A percentile compares a stretch with the other conserved stretches of the same genome.
phyloP scores from a whole-genome alignment of 1,284 basidiomycete species.

The Naganishia cerealis region DNA sequence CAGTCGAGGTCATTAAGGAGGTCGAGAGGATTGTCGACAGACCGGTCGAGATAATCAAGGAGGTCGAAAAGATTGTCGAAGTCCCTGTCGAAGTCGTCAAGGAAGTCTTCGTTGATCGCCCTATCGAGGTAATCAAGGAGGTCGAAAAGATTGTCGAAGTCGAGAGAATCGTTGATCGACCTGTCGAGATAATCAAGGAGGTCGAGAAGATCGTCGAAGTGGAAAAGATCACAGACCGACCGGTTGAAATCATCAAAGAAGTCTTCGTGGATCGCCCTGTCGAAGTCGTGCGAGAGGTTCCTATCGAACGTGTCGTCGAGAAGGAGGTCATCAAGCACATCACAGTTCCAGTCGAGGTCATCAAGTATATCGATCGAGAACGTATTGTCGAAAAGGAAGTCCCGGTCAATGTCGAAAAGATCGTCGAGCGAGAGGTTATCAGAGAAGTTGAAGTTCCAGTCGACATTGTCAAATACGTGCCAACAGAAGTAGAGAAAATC shows the following conservation, averaged over 20 bases:
- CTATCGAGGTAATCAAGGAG: constrained; percentile 33
- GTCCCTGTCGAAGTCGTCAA: constrained; percentile 41
- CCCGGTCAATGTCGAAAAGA: constrained; percentile 43
- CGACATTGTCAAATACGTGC: constrained; percentile 22
- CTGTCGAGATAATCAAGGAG: constrained; percentile 32
- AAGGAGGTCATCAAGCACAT: constrained; percentile 40
- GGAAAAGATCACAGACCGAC: constrained; percentile 43
- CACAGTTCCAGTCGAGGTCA: constrained; percentile 33
- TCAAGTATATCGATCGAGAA: constrained; percentile 13
- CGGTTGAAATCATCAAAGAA: constrained; percentile 44
- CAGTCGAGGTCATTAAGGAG: constrained; percentile 45
- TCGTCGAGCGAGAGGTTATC: constrained; percentile 45
- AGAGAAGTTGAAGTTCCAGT: constrained; percentile 44
- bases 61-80: constrained; percentile 38
- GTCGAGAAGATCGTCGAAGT: constrained; percentile 34
- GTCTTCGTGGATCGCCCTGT: constrained; percentile 42
- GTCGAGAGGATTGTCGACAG: constrained; percentile 37
- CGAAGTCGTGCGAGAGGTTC: constrained; percentile 38
- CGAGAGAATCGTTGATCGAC: constrained; percentile 40
- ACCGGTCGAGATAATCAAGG: constrained; percentile 44
- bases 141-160: constrained; percentile 39
- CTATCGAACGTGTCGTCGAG: constrained; percentile 31
- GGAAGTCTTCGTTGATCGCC: constrained; percentile 30
- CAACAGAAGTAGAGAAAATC: constrained; percentile 37
- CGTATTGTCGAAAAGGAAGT: constrained; percentile 39